Percentiles rank a stretch among this genome's conserved stretches.
phyloP scores from a whole-genome alignment of 129 eudicot genomes.

The Kitagawia praeruptora region DNA sequence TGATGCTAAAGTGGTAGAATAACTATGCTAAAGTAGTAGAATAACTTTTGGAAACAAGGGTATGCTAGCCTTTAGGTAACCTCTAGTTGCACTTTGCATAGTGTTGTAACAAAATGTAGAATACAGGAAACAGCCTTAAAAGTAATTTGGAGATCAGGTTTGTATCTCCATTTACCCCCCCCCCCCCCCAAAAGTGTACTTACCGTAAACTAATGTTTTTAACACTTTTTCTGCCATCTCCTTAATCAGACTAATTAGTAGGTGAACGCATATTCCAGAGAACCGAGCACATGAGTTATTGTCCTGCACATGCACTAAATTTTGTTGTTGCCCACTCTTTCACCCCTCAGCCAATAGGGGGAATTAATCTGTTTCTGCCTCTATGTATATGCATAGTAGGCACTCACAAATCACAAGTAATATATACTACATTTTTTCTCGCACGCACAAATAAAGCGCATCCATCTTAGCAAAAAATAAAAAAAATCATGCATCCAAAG shows the following conservation, averaged over 20 bases:
- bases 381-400: neutral
- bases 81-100: neutral
- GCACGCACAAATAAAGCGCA: neutral
- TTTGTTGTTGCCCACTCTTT: neutral
- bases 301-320: too few relatives aligned
- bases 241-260: neutral
- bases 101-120: neutral
- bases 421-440: neutral
- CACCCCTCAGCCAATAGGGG: neutral
- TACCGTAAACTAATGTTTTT: neutral
- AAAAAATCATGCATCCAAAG: neutral
- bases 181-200: neutral
- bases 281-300: neutral
- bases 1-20: neutral
- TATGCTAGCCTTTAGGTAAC: neutral
- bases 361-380: neutral
- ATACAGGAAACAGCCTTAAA: neutral
- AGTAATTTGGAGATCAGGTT: neutral
- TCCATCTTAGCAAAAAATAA: neutral
- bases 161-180: neutral
- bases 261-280: neutral
- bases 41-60: neutral
- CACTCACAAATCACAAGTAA: neutral
- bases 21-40: neutral
- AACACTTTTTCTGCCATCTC: neutral